Conservation (phyloP, 1,284 basidiomycete genomes). For the Cutaneotrichosporon curvatum region DNA sequence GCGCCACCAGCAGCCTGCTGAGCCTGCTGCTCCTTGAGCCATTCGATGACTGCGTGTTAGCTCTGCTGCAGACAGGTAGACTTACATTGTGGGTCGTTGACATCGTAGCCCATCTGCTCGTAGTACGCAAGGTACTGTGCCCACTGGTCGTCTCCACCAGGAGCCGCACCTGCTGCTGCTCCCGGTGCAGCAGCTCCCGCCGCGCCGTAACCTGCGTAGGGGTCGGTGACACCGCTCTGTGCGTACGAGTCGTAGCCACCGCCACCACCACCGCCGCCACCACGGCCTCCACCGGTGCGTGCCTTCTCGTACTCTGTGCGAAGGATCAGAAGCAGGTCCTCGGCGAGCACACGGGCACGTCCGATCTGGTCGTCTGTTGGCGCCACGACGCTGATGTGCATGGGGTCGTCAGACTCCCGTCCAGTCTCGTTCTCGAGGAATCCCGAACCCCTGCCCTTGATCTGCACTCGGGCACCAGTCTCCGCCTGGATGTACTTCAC, state of each 20-base stretch:
- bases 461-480: constrained; percentile 94
- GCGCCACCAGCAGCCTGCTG: constrained; percentile 1
- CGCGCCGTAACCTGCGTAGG: constrained; percentile 14
- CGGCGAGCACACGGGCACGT: constrained; percentile 77
- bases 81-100: constrained; percentile 54
- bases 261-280: constrained; percentile 48
- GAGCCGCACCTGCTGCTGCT: too few relatives aligned
- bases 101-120: constrained; percentile 81
- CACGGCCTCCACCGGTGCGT: constrained; percentile 34
- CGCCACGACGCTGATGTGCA: constrained; percentile 90
- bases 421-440: constrained; percentile 94
- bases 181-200: constrained; percentile 39
- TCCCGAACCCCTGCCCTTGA: constrained; percentile 90
- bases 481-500: constrained; percentile 98
- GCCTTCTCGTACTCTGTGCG: constrained; percentile 79
- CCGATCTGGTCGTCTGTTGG: constrained; percentile 81
- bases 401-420: constrained; percentile 79
- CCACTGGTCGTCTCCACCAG: constrained; percentile 44
- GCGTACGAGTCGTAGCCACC: constrained; percentile 56
- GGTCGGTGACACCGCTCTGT: constrained; percentile 45
- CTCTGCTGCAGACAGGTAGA: constrained; percentile 3
- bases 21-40: constrained; percentile 4
- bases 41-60: constrained; percentile 4
- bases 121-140: constrained; percentile 48
- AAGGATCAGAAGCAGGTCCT: constrained; percentile 81